phyloP scores from a whole-genome alignment of 2,329 filamentous ascomycete genomes.

The Calonectria fujianensis region DNA sequence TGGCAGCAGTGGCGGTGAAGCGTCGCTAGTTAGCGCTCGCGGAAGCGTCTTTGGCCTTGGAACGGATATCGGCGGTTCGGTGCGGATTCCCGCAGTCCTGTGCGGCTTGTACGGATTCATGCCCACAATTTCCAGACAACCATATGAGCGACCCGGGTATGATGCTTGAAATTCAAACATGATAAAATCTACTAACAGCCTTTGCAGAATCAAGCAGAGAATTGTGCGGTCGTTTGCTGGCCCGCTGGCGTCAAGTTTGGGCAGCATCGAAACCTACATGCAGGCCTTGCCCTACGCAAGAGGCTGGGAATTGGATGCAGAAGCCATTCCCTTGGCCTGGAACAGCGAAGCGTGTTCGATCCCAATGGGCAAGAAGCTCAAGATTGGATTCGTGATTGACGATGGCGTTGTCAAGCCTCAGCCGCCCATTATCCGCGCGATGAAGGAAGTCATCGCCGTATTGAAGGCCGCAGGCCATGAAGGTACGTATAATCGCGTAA shows the following conservation, averaged over 20 bases:
- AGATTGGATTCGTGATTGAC: constrained; percentile 38
- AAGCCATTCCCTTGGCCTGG: constrained; percentile 35
- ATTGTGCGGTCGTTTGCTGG: constrained; percentile 36
- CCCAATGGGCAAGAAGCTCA: constrained; percentile 27
- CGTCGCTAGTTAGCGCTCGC: constrained; percentile 28
- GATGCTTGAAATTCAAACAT: neutral
- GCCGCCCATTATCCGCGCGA: constrained; percentile 30
- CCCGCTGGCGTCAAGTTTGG: constrained; percentile 33
- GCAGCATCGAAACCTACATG: constrained; percentile 37
- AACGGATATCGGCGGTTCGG: constrained; percentile 39
- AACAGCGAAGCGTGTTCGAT: constrained; percentile 28
- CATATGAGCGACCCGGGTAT: constrained; percentile 39
- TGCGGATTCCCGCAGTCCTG: constrained; percentile 35
- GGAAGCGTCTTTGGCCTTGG: constrained; percentile 37
- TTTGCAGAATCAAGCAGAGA: constrained; percentile 29
- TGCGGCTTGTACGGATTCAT: constrained; percentile 40
- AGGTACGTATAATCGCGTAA: neutral
- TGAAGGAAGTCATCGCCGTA: constrained; percentile 23
- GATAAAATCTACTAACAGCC: neutral
- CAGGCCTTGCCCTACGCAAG: constrained; percentile 35
- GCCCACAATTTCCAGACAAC: constrained; percentile 38
- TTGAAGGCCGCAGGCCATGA: constrained; percentile 35
- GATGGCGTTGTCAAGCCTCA: constrained; percentile 40
- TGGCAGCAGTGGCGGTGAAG: constrained; percentile 39
- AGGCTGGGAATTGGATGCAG: constrained; percentile 30